Evolutionary conservation across 2,329 filamentous ascomycete species (phyloP).

Genomic region (Fusarium circinatum): DNA sequence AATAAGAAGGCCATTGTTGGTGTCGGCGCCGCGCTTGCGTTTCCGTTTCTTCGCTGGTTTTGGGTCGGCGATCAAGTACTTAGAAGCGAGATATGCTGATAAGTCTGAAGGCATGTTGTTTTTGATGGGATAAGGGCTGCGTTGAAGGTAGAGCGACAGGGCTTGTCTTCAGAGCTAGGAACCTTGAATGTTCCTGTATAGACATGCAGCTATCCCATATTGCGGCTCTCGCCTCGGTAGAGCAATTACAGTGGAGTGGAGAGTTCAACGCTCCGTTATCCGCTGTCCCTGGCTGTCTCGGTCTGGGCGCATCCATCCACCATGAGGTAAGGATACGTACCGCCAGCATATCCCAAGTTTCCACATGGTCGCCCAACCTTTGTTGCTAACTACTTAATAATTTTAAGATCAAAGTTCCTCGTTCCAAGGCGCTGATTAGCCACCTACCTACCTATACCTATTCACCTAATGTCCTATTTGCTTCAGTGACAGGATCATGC

Average conservation of each 20-base stretch:
- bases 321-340: slow-evolving; percentile 44
- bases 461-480: slow-evolving; percentile 14
- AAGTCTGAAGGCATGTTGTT: slow-evolving; percentile 67
- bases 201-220: slow-evolving; percentile 43
- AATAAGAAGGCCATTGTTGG: slow-evolving; percentile 69
- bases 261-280: slow-evolving; percentile 5
- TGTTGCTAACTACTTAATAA: slow-evolving; percentile 1
- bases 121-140: background rate
- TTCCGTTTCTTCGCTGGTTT: slow-evolving; percentile 72
- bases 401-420: slow-evolving; percentile 18
- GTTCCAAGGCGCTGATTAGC: slow-evolving; percentile 6
- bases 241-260: slow-evolving; percentile 2
- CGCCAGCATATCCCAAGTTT: slow-evolving; percentile 31
- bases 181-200: slow-evolving; percentile 7
- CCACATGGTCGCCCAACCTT: slow-evolving; percentile 43
- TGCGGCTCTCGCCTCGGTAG: slow-evolving; percentile 18
- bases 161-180: slow-evolving; percentile 4
- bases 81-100: slow-evolving; percentile 87
- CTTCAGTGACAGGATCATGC: slow-evolving; percentile 45
- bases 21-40: slow-evolving; percentile 61
- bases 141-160: background rate
- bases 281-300: background rate
- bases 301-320: background rate
- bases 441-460: background rate
- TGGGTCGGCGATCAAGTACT: slow-evolving; percentile 77